Evolutionary conservation across 805 yeast genomes (phyloP).

Genomic region (Brettanomyces naardenensis): DNA sequence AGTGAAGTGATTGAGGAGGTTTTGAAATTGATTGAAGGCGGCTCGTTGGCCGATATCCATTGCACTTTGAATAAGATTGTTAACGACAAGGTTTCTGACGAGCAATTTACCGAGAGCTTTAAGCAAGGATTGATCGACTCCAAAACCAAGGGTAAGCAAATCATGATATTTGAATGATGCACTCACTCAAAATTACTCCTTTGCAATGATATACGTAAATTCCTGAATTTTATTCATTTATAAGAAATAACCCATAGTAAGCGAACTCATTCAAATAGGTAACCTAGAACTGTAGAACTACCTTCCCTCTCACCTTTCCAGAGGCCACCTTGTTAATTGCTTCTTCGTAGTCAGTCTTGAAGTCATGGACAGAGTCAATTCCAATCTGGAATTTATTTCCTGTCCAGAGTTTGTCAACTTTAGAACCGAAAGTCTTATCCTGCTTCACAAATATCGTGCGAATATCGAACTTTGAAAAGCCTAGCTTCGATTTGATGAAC

Average conservation of each 20-base stretch:
- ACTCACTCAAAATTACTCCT: too few species aligned
- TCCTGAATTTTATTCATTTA: too few species aligned
- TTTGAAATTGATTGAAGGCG: slow-evolving; percentile 48
- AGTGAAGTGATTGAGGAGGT: slow-evolving; percentile 46
- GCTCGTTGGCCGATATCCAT: slow-evolving; percentile 45
- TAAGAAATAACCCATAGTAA: too few species aligned
- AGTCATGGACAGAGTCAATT: slow-evolving; percentile 45
- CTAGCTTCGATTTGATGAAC: slow-evolving; percentile 9
- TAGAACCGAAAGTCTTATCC: slow-evolving; percentile 7
- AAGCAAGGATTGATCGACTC: slow-evolving; percentile 35
- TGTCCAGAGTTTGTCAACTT: slow-evolving; percentile 38
- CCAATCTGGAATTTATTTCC: slow-evolving; percentile 35
- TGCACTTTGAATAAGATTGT: slow-evolving; percentile 31
- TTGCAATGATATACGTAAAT: too few species aligned
- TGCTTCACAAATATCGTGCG: slow-evolving; percentile 3
- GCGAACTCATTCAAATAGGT: too few species aligned
- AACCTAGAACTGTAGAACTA: slow-evolving; percentile 37
- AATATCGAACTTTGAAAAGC: slow-evolving; percentile 9
- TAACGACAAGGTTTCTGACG: slow-evolving; percentile 26
- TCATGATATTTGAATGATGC: slow-evolving; percentile 24
- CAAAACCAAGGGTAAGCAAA: slow-evolving; percentile 34
- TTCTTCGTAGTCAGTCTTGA: slow-evolving; percentile 35
- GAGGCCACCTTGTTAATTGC: slow-evolving; percentile 43
- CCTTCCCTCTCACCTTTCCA: slow-evolving; percentile 57
- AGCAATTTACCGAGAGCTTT: slow-evolving; percentile 34